Percentiles rank a stretch among this genome's conserved stretches.
Evolutionary conservation across 2,329 filamentous ascomycete genomes (phyloP).

Genomic region (Sphaerulina vaccinii): DNA sequence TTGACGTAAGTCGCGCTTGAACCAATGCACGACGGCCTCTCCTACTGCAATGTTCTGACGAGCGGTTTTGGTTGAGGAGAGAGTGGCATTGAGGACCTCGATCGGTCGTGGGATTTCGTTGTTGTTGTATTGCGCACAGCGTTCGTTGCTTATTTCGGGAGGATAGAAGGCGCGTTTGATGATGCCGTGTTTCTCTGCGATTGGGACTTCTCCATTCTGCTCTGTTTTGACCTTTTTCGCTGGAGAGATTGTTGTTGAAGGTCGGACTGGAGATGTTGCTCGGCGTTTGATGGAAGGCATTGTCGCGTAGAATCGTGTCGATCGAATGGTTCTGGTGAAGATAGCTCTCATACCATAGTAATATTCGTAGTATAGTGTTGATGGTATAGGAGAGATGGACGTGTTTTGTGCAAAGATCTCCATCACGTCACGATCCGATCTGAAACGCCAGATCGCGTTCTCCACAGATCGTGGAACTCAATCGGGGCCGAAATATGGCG

Average conservation of each 20-base stretch:
- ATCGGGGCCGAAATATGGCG: no score
- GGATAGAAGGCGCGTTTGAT: constrained; percentile 70
- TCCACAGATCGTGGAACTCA: no score
- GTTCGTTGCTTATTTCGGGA: constrained; percentile 77
- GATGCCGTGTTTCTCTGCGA: constrained; percentile 39
- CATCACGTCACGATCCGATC: no score
- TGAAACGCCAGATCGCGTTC: no score
- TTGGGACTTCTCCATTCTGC: constrained; percentile 26
- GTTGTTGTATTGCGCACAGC: constrained; percentile 71
- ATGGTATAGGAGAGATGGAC: no score
- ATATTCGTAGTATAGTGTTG: no score
- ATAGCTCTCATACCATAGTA: no score
- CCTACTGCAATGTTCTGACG: constrained; percentile 56
- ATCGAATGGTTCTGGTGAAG: no score
- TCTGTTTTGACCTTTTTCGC: constrained; percentile 25
- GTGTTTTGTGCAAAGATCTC: no score
- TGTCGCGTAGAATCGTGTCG: neutral
- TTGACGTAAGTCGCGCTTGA: constrained; percentile 75
- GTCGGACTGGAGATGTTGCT: constrained; percentile 34
- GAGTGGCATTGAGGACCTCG: constrained; percentile 61
- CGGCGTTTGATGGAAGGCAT: constrained; percentile 33
- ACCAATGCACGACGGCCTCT: constrained; percentile 80
- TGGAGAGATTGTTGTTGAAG: constrained; percentile 13
- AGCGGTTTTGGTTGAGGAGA: constrained; percentile 58
- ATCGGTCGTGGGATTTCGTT: constrained; percentile 71